Base-by-base conservation (phyloP, 352 stramenopile genomes). In the Phytophthora boehmeriae region DNA sequence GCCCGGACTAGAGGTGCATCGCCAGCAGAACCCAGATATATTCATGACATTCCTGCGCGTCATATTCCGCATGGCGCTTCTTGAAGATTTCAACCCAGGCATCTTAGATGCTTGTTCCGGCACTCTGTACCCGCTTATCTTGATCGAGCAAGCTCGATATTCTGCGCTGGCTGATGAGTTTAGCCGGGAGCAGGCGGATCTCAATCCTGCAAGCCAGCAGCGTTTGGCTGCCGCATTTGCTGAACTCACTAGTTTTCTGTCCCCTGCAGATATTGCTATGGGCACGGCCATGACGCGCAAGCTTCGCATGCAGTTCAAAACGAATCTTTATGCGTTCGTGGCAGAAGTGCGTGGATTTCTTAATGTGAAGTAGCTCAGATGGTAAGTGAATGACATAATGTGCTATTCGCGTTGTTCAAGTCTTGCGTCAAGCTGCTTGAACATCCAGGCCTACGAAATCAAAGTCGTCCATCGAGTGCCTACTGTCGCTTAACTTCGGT, bases 321-420 rank as follows among this genome's bases (percentile, higher is more conserved):
- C 66, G n/a, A 87, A 90, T 27, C 58, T 93, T 42, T 93, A 91
- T 50, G 72, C 78, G 14, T 95, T 95, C 51, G 84, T 93, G 19
- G 83, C 80, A 43, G 83, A 93, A 28, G 86, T 89, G 44, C 84
- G 86, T 14, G 86, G 86, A 8, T 95, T 93, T 54, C 78, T 95
- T 30, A 83, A 93, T 62, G 79, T 95, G 41, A 90, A 88, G 59
- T 95, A 81, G 60, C 28, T 27, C 16, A 27, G 25, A 43, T 66
- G 25, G 27, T 43, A 52, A 42, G 17, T 45, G 39, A 62, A 3
- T 20, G 17, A 17, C 35, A 32, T 28, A 42, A 22, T 57, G 17
- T 17, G 39, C 42, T 45, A 34, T 42, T 44, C 11, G 25, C 19
- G 48, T 39, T n/a, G 34, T 13, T 39, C 14, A 17, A 39, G 34